phyloP scores from a whole-genome alignment of 2,329 filamentous ascomycete genomes.

The Hypomyces rosellus region DNA sequence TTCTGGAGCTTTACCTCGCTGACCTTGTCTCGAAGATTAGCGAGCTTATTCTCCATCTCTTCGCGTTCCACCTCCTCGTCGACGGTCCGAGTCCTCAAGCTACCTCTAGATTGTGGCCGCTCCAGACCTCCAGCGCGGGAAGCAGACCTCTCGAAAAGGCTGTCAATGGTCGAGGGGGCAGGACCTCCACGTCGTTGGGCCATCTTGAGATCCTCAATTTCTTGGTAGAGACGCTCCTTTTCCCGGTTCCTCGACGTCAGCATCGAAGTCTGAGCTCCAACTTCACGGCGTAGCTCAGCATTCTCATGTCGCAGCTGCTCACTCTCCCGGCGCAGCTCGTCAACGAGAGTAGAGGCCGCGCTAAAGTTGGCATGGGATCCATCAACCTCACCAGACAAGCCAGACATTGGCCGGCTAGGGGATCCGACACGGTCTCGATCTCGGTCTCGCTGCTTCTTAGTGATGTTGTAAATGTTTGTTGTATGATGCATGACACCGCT shows the following conservation, averaged over 20 bases:
- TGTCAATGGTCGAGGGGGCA: slow-evolving; percentile 67
- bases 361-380: slow-evolving; percentile 48
- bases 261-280: slow-evolving; percentile 96
- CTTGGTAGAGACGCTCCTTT: slow-evolving; percentile 89
- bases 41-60: slow-evolving; percentile 76
- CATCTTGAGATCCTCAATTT: slow-evolving; percentile 95
- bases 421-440: slow-evolving; percentile 39
- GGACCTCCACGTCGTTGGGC: slow-evolving; percentile 65
- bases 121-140: slow-evolving; percentile 68
- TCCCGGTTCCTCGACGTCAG: slow-evolving; percentile 92
- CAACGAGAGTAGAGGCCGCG: slow-evolving; percentile 60
- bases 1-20: slow-evolving; percentile 83
- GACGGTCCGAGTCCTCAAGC: slow-evolving; percentile 54
- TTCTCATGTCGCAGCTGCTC: slow-evolving; percentile 87
- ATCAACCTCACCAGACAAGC: slow-evolving; percentile 44
- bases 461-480: slow-evolving; percentile 61
- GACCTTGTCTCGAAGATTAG: slow-evolving; percentile 76
- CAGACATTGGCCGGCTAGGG: slow-evolving; percentile 44
- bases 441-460: slow-evolving; percentile 38
- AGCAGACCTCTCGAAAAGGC: slow-evolving; percentile 88
- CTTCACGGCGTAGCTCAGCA: slow-evolving; percentile 81
- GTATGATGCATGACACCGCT: slow-evolving; percentile 45
- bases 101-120: slow-evolving; percentile 68
- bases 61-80: slow-evolving; percentile 75
- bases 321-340: slow-evolving; percentile 64